Evolutionary conservation across 352 stramenopile species (phyloP), one percentile per base, ranked within the genome.

Genomic region (Plasmopara halstedii): DNA sequence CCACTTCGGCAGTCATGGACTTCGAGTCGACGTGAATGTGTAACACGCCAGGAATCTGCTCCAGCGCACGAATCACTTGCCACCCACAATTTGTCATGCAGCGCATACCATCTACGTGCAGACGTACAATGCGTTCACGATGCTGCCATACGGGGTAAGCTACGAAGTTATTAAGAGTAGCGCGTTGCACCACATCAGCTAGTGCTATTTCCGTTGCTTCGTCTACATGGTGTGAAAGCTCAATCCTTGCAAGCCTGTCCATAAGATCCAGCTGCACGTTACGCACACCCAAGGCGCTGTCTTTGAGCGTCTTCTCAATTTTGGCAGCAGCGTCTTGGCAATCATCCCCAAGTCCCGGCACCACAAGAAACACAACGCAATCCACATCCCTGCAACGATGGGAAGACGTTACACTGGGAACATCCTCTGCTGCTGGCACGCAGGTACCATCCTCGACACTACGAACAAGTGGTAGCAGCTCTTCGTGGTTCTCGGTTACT

Each of bases 1-100:
- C 78, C 27, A 94, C 65, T 15, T 83, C 77, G 3, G 83, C 81
- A 13, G 62, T 78, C 59, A 85, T 92, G 26, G 70, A 83, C 56
- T 79, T 81, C 17, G 75, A 90, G 46, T 90, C 78, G 13, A 94
- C 78, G 50, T 88, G 70, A 47, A 91, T 89, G 38, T 88, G 73
- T 23, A 88, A 58, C 40, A 94, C 83, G 21, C 83, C 81, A 1
- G 80, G 80, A 38, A 94, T 75, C 46, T 77, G 62, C 59, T 93
- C 78, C 19, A 94, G 55, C 31, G 83, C 83, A 26, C 67, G 68
- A 50, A 91, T 84, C 26, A 94, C 81, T 34, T 85, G 81, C 9
- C 49, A 59, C 6, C 81, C 83, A 44, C 83, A 94, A 56, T 90
- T 93, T 19, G 70, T 90, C 75, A 91, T 90, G 56, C 83, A 94